Evolutionary conservation across 495 filamentous ascomycete species (phyloP).

Genomic region (Neurospora intermedia): DNA sequence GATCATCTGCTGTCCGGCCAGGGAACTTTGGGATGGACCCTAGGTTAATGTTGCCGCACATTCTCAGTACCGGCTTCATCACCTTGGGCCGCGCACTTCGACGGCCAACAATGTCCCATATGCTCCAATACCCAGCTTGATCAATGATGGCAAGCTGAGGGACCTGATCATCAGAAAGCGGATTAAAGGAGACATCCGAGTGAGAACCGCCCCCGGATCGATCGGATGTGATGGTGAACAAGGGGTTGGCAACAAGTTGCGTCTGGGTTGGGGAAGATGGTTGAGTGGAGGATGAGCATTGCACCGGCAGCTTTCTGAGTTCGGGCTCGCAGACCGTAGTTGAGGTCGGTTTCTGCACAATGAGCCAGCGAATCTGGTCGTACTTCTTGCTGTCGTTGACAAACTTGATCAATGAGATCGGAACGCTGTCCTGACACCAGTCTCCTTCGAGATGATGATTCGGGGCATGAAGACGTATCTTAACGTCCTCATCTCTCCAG

Average conservation of each 20-base stretch:
- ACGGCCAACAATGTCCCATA: slow-evolving; percentile 53
- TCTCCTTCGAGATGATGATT: slow-evolving; percentile 25
- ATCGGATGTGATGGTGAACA: slow-evolving; percentile 42
- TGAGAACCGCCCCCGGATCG: slow-evolving; percentile 50
- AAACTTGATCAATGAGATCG: slow-evolving; percentile 60
- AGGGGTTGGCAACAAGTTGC: slow-evolving; percentile 49
- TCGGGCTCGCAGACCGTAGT: slow-evolving; percentile 53
- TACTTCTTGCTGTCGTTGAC: slow-evolving; percentile 37
- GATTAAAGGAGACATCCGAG: slow-evolving; percentile 68
- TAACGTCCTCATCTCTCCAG: slow-evolving; percentile 34
- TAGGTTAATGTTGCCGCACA: slow-evolving; percentile 15
- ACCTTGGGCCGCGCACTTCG: slow-evolving; percentile 26
- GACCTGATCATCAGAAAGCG: slow-evolving; percentile 42
- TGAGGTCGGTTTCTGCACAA: slow-evolving; percentile 46
- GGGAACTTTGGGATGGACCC: slow-evolving; percentile 13
- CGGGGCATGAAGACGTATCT: slow-evolving; percentile 23
- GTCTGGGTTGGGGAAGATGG: slow-evolving; percentile 22
- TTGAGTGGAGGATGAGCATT: neutral
- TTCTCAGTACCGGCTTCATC: slow-evolving; percentile 13
- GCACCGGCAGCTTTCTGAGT: slow-evolving; percentile 17
- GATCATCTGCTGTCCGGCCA: neutral
- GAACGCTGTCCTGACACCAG: slow-evolving; percentile 45
- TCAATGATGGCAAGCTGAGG: slow-evolving; percentile 65
- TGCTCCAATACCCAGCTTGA: slow-evolving; percentile 57
- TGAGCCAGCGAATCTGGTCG: slow-evolving; percentile 45